phyloP scores from a whole-genome alignment of 345 rosid genomes.

The Lepidium aucheri region DNA sequence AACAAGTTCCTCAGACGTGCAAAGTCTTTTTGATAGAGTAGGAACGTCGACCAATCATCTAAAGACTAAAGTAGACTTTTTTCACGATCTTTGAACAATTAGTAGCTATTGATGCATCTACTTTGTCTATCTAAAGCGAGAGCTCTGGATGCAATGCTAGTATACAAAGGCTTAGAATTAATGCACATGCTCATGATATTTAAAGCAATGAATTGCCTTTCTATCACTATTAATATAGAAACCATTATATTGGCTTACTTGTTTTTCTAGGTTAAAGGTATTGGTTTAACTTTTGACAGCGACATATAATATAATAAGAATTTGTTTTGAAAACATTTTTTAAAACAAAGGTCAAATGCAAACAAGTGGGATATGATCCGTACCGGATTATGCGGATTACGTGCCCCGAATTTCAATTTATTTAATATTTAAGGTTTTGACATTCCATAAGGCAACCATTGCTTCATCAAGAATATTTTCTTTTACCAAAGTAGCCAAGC shows the following conservation, averaged over 20 bases:
- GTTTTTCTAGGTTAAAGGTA: too few relatives aligned
- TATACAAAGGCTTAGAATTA: background rate
- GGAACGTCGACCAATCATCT: too few relatives aligned
- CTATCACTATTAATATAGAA: background rate
- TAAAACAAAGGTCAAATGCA: conserved; percentile 13
- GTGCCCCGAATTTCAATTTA: conserved; percentile 15
- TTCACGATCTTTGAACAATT: too few relatives aligned
- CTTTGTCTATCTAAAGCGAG: too few relatives aligned
- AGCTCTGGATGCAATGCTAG: too few relatives aligned
- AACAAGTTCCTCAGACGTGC: too few relatives aligned
- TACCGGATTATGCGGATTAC: conserved; percentile 26
- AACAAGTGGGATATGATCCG: conserved; percentile 24
- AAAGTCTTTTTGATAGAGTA: too few relatives aligned
- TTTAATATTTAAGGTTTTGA: conserved; percentile 28
- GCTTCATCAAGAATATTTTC: conserved; percentile 22
- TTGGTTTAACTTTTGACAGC: background rate
- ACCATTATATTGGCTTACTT: background rate
- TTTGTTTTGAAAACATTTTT: background rate
- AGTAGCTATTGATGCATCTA: too few relatives aligned
- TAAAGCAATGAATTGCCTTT: background rate
- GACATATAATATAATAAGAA: background rate
- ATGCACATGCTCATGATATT: background rate
- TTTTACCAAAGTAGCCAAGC: conserved; percentile 19
- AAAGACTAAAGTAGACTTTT: too few relatives aligned
- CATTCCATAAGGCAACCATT: conserved; percentile 29